Evolutionary conservation across 768 basidiomycete genomes (phyloP).

Genomic region (Amylocystis lapponica): DNA sequence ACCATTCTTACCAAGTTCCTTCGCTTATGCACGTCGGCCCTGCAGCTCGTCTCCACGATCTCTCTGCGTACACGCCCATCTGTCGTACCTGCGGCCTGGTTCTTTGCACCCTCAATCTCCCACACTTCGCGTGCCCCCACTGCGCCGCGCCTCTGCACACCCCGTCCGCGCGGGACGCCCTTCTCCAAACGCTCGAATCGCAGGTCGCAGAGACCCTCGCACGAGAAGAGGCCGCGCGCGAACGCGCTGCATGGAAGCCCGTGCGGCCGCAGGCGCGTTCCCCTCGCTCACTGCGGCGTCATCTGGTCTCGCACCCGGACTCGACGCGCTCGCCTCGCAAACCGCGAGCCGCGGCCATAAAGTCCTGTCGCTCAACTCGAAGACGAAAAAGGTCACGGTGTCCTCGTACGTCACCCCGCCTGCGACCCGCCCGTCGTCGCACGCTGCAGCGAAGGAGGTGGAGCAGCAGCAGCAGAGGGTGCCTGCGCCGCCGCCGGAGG

Average conservation of each 20-base stretch:
- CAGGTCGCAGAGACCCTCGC: conserved; percentile 39
- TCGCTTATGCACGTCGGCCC: no score
- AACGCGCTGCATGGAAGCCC: conserved; percentile 41
- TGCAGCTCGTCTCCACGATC: conserved; percentile 48
- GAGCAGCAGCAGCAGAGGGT: conserved; percentile 36
- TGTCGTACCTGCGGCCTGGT: conserved; percentile 57
- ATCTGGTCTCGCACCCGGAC: conserved; percentile 3
- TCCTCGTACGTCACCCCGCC: conserved; percentile 43
- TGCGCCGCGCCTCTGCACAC: conserved; percentile 40
- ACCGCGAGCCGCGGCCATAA: conserved; percentile 42
- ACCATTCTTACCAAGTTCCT: no score
- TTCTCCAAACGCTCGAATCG: conserved; percentile 39
- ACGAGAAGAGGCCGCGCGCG: conserved; percentile 43
- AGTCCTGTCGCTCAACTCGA: conserved; percentile 52
- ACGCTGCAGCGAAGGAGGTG: conserved; percentile 25
- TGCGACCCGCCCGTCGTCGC: conserved; percentile 30
- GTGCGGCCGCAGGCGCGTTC: conserved; percentile 53
- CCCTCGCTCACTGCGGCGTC: conserved; percentile 39
- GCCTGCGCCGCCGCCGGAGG: conserved; percentile 31
- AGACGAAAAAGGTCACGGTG: conserved; percentile 46
- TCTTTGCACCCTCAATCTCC: conserved; percentile 53
- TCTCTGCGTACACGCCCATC: conserved; percentile 53
- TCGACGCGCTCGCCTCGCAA: conserved; percentile 14
- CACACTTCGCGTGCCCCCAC: conserved; percentile 47
- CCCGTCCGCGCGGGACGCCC: conserved; percentile 22